phyloP scores from a whole-genome alignment of 352 stramenopile genomes.

The Pythium biforme region DNA sequence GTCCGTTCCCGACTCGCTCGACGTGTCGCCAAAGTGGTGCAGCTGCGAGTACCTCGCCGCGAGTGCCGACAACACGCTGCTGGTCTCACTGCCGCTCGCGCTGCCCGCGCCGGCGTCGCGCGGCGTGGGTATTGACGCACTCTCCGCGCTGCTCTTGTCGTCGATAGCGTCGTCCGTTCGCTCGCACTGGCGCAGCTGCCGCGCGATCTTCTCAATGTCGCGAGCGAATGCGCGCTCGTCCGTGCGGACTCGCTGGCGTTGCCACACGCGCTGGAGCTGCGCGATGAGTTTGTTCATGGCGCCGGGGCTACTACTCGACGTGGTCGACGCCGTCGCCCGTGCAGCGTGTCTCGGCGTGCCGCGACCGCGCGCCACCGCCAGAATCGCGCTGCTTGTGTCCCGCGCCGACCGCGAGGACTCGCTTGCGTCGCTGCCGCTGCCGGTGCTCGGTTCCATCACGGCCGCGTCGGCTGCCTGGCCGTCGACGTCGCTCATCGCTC shows the following conservation, averaged over 20 bases:
- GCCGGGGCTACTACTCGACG: neutral
- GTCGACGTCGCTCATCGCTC: slow-evolving; percentile 1
- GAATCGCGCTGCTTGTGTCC: slow-evolving; percentile 1
- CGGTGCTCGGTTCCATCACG: too few species aligned
- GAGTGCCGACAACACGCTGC: slow-evolving; percentile 12
- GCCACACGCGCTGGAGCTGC: slow-evolving; percentile 60
- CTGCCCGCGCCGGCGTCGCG: slow-evolving; percentile 2
- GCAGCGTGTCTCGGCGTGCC: neutral
- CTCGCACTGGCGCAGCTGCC: slow-evolving; percentile 1
- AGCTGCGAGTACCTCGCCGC: slow-evolving; percentile 2
- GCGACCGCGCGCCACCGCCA: slow-evolving; percentile 11
- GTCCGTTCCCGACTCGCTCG: slow-evolving; percentile 16
- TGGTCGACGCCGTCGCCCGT: neutral
- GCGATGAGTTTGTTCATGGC: slow-evolving; percentile 45
- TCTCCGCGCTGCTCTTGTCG: neutral
- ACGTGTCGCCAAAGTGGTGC: slow-evolving; percentile 12
- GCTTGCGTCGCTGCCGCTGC: neutral
- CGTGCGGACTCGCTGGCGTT: slow-evolving; percentile 55
- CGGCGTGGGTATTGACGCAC: neutral
- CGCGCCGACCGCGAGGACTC: neutral
- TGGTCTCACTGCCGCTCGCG: slow-evolving; percentile 11
- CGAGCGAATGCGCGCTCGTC: slow-evolving; percentile 68
- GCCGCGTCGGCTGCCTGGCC: neutral
- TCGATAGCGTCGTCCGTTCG: neutral
- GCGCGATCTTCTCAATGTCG: slow-evolving; percentile 64